Percentiles rank a stretch among this genome's conserved stretches.
These are phyloP conservation scores for Cardiospermum halicacabum DNA, from an alignment of 345 rosid genomes.

Conservation along the genomic window DNA sequence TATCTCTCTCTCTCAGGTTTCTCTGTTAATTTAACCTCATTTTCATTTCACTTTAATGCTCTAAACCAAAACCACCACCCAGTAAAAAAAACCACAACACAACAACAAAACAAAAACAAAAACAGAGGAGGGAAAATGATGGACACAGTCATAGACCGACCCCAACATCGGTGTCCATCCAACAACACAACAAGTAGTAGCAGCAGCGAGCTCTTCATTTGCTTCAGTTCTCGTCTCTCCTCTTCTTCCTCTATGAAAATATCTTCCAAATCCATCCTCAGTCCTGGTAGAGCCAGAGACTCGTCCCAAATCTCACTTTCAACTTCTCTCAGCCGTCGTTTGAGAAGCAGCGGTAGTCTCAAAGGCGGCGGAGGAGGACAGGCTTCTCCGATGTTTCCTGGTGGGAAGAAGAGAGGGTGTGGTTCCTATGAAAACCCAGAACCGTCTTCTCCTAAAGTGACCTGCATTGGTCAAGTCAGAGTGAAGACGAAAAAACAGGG, in stretches of 20 bases:
- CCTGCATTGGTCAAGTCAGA: constrained; percentile 97
- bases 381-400: constrained; percentile 85
- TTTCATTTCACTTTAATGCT: neutral
- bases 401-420: constrained; percentile 53
- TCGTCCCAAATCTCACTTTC: constrained; percentile 79
- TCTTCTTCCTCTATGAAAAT: constrained; percentile 93
- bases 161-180: constrained; percentile 65
- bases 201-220: constrained; percentile 68
- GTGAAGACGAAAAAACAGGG: constrained; percentile 94
- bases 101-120: neutral
- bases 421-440: constrained; percentile 63
- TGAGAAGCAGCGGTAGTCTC: constrained; percentile 66
- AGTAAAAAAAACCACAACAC: constrained; percentile 39
- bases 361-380: constrained; percentile 54
- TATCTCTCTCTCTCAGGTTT: neutral
- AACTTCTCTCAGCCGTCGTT: constrained; percentile 68
- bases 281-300: constrained; percentile 58
- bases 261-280: constrained; percentile 68
- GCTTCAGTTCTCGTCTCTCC: constrained; percentile 79
- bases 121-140: constrained; percentile 13
- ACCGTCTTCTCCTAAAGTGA: constrained; percentile 93
- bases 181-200: constrained; percentile 34
- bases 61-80: constrained; percentile 2
- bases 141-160: constrained; percentile 63
- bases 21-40: neutral